Percentiles rank a stretch among this genome's conserved stretches.
Conservation (phyloP, 2,329 filamentous ascomycete species). For the Cadophora gregata region DNA sequence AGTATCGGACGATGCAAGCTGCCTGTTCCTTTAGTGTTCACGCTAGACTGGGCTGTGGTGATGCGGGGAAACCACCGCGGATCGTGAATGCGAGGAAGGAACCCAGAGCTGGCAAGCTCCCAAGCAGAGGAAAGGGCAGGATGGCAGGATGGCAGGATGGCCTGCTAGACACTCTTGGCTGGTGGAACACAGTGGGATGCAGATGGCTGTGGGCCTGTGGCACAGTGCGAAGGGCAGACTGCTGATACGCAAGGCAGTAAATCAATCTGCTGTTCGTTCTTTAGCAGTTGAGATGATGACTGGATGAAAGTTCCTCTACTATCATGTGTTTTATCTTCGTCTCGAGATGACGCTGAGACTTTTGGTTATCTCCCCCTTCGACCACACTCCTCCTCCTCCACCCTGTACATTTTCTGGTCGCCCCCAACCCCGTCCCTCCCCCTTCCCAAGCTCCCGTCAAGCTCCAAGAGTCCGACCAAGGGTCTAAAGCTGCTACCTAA, state of each 20-base stretch:
- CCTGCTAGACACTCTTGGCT: neutral
- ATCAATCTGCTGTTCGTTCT: neutral
- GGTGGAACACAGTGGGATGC: neutral
- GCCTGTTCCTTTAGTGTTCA: neutral
- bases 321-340: neutral
- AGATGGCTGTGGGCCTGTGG: neutral
- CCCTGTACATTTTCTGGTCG: conserved; percentile 6
- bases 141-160: neutral
- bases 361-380: neutral
- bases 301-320: neutral
- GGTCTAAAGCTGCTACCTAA: conserved; percentile 14
- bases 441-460: neutral
- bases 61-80: conserved; percentile 25
- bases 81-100: neutral
- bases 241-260: neutral
- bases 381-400: neutral
- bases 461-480: neutral
- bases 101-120: too few species aligned
- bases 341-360: conserved; percentile 19
- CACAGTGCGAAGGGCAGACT: neutral
- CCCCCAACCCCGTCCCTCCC: too few species aligned
- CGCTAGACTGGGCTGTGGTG: conserved; percentile 19
- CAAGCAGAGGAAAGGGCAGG: neutral
- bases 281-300: neutral
- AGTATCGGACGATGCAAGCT: conserved; percentile 22